These are phyloP conservation scores for Pyropia haitanensis DNA, from an alignment of 23 red algal genomes.

Conservation along the genomic window DNA sequence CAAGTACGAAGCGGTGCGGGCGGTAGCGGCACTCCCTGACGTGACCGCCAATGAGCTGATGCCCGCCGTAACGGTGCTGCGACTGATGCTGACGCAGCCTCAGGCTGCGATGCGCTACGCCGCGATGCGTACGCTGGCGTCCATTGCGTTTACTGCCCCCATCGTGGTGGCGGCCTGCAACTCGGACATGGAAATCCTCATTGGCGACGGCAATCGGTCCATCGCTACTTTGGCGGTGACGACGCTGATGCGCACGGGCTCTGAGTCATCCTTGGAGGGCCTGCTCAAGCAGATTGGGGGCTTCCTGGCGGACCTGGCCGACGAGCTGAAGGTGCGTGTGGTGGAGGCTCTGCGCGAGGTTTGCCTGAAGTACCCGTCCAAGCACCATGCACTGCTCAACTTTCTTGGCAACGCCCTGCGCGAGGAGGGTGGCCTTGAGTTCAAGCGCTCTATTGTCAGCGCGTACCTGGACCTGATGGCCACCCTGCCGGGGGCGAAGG, in stretches of 20 bases:
- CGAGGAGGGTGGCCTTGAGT: constrained; percentile 93
- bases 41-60: constrained; percentile 57
- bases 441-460: constrained; percentile 83
- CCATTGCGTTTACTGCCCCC: constrained; percentile 54
- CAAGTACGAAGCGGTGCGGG: constrained; percentile 82
- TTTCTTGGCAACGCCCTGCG: constrained; percentile 92
- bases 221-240: constrained; percentile 92
- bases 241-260: constrained; percentile 81
- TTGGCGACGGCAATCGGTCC: constrained; percentile 85
- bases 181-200: constrained; percentile 86
- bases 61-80: constrained; percentile 60
- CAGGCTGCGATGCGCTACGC: constrained; percentile 63
- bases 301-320: constrained; percentile 86
- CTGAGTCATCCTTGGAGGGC: constrained; percentile 79
- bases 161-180: constrained; percentile 53
- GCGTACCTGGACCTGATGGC: constrained; percentile 68
- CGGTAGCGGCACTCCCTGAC: constrained; percentile 56
- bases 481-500: constrained; percentile 75
- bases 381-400: constrained; percentile 84
- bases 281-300: constrained; percentile 85
- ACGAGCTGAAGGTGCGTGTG: constrained; percentile 93
- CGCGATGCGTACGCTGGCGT: constrained; percentile 72
- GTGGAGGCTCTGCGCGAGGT: constrained; percentile 79
- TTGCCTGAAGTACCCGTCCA: constrained; percentile 92
- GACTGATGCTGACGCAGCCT: constrained; percentile 60